Evolutionary conservation across 176 grass and related monocot genomes (phyloP).

Genomic region (Ensete glaucum): DNA sequence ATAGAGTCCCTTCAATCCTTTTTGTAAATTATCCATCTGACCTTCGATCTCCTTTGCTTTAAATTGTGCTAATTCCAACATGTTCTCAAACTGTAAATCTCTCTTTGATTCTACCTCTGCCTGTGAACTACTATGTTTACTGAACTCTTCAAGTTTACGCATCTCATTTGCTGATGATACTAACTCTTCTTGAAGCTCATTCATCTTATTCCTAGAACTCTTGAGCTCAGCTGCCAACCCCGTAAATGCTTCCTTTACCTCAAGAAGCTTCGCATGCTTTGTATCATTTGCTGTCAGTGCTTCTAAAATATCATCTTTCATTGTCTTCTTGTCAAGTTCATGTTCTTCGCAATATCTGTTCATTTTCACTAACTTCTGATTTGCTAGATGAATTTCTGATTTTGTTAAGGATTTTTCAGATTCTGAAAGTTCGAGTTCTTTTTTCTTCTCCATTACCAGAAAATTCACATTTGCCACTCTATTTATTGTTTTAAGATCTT

Average conservation of each 20-base stretch:
- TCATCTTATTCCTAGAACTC: slow-evolving; percentile 43
- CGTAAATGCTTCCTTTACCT: slow-evolving; percentile 39
- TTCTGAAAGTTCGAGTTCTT: slow-evolving; percentile 29
- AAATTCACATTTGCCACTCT: slow-evolving; percentile 11
- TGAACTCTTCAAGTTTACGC: slow-evolving; percentile 52
- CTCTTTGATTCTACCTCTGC: slow-evolving; percentile 57
- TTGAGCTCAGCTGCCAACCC: slow-evolving; percentile 42
- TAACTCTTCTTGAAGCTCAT: slow-evolving; percentile 46
- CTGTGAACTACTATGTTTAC: slow-evolving; percentile 50
- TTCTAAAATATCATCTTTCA: slow-evolving; percentile 45
- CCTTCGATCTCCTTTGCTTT: slow-evolving; percentile 69
- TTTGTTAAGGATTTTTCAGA: slow-evolving; percentile 25
- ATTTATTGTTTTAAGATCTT: neutral
- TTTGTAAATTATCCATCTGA: slow-evolving; percentile 48
- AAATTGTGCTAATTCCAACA: slow-evolving; percentile 42
- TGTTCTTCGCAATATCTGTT: slow-evolving; percentile 53
- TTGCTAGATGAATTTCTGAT: slow-evolving; percentile 17
- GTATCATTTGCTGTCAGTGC: slow-evolving; percentile 33
- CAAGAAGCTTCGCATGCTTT: slow-evolving; percentile 56
- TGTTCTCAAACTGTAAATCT: slow-evolving; percentile 58
- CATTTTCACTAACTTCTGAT: slow-evolving; percentile 41
- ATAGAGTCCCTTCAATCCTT: slow-evolving; percentile 53
- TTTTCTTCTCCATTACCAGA: slow-evolving; percentile 22
- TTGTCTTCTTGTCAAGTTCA: slow-evolving; percentile 47
- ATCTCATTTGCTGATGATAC: slow-evolving; percentile 39